Percentiles rank a stretch among this genome's conserved stretches.
These are phyloP conservation scores for Fusarium chlamydosporum DNA, from an alignment of 2,329 filamentous ascomycete genomes.

Conservation along the genomic window DNA sequence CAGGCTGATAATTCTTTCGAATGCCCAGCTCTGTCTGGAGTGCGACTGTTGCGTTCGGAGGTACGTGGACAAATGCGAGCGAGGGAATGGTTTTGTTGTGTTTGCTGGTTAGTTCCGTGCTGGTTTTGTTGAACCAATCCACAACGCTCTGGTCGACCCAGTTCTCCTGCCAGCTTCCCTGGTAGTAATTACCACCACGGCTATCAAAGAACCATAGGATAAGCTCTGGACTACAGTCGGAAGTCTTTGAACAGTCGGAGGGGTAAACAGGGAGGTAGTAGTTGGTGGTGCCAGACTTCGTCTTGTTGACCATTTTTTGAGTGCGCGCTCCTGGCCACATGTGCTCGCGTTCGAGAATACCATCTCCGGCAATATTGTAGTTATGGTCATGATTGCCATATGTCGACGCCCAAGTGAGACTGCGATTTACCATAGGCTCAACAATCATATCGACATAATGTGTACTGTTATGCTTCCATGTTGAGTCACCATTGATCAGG, in stretches of 20 bases:
- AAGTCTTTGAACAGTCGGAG: conserved; percentile 50
- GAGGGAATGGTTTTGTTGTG: conserved; percentile 59
- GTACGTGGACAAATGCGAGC: conserved; percentile 65
- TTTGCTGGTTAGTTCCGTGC: conserved; percentile 46
- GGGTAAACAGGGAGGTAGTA: conserved; percentile 64
- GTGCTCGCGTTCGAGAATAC: conserved; percentile 60
- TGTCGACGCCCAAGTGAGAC: conserved; percentile 74
- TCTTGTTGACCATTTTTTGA: conserved; percentile 56
- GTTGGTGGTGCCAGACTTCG: conserved; percentile 61
- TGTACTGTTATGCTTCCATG: conserved; percentile 67
- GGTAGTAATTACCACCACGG: conserved; percentile 69
- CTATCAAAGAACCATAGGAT: conserved; percentile 82
- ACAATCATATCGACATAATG: conserved; percentile 72
- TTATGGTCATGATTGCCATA: conserved; percentile 80
- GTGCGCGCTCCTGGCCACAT: conserved; percentile 58
- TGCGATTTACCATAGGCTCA: conserved; percentile 67
- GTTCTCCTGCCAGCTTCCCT: conserved; percentile 54
- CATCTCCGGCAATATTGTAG: conserved; percentile 67
- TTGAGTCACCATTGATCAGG: conserved; percentile 77
- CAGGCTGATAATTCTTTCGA: conserved; percentile 58
- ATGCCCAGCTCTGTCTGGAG: conserved; percentile 56
- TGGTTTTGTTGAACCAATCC: conserved; percentile 59
- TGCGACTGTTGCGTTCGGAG: conserved; percentile 59
- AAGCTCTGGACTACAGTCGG: conserved; percentile 57
- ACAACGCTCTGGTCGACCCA: conserved; percentile 64